phyloP scores from a whole-genome alignment of 164 flowering plant species.

The Taxillus chinensis region DNA sequence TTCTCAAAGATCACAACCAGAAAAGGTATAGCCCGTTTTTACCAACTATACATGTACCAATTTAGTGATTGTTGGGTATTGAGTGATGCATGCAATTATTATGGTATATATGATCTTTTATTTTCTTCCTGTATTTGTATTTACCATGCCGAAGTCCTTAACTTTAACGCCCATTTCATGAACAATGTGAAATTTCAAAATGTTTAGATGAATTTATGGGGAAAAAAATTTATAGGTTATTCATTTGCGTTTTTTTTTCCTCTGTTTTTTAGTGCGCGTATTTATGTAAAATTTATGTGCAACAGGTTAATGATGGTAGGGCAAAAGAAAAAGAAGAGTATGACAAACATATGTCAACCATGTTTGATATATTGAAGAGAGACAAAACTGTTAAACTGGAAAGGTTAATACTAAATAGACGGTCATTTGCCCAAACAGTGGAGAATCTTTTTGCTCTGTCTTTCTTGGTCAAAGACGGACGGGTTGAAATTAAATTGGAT shows the following conservation, averaged over 20 bases:
- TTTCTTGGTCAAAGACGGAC: slow-evolving; percentile 1
- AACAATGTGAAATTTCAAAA: too few relatives aligned
- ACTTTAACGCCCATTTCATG: too few relatives aligned
- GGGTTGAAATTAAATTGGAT: slow-evolving; percentile 2
- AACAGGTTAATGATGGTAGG: background rate
- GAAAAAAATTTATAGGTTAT: background rate
- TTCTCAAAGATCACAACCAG: background rate
- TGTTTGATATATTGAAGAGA: slow-evolving; percentile 1
- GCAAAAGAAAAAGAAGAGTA: background rate
- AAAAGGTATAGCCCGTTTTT: background rate
- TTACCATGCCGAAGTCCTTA: too few relatives aligned
- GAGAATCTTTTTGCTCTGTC: slow-evolving; percentile 5
- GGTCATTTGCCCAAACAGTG: slow-evolving; percentile 5
- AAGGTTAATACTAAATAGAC: background rate
- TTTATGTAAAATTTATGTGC: background rate
- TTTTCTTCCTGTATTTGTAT: too few relatives aligned
- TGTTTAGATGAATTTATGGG: too few relatives aligned
- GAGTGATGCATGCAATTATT: too few relatives aligned
- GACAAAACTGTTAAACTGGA: background rate
- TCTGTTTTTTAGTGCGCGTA: background rate
- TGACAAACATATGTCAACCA: slow-evolving; percentile 1
- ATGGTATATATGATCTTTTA: too few relatives aligned
- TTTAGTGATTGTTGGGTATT: too few relatives aligned
- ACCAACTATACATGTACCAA: too few relatives aligned
- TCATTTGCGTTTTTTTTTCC: background rate